Base-by-base conservation (phyloP, 2,329 filamentous ascomycete species). In the Ceratocystis harringtonii region DNA sequence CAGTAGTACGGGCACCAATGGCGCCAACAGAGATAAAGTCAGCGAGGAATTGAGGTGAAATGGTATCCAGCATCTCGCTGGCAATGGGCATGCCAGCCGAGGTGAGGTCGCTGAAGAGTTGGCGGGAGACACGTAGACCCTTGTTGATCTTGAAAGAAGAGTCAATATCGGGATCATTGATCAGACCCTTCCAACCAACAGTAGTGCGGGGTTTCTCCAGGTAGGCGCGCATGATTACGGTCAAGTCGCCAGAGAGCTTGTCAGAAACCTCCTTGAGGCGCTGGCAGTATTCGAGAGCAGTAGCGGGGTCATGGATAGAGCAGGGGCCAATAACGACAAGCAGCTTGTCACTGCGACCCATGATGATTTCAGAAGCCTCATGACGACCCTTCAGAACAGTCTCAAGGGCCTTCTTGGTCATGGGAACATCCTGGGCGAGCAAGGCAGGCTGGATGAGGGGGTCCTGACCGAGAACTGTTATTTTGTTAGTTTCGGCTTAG, bases 121-220 rank as follows among this genome's bases (percentile, higher is more conserved):
- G 88, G 71, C 94, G 84, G n/a, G 89, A 92, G 66, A 96, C 85
- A 36, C 90, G 85, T 66, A 99, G 83, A 64, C 94, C 94, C 82
- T 97, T 97, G 85, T 99, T 99, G 81, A 99, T 99, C 79, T 96
- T 85, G 87, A 89, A 99, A 73, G 88, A 94, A 75, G 94, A 87
- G 76, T 99, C 90, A 75, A 99, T 96, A 72, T 97, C 92, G 1
- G 94, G 94, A 76, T 99, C 94, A 78, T 99, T 99, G 82, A 99
- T 96, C 75, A 99, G 81, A 63, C 94, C 94, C 79, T 99, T 99
- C 94, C 94, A 99, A 74, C 94, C 94, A 62, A 99, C 92, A 0
- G 94, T 99, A 62, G 94, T 99, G 68, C 94, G 87, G 52, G 94
- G 94, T 82, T 99, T 99, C 81, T 99, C 94, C 63, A 99, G 87